Base-by-base conservation (phyloP, 345 rosid species). In the Gossypium australe region DNA sequence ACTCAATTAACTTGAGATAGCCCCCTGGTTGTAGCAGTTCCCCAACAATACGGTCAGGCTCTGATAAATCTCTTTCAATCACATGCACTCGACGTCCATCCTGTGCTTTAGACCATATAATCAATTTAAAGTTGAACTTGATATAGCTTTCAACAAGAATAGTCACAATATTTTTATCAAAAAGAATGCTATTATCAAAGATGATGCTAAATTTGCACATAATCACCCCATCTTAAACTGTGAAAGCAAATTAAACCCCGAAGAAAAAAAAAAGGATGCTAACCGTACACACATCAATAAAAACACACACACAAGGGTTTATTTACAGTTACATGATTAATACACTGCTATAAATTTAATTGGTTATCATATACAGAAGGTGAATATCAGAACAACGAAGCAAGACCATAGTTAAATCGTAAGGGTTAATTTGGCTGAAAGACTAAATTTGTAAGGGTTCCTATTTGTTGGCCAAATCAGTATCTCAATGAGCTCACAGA, bases 1-100 rank as follows among this genome's bases (percentile, higher is more conserved):
- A 77, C 78, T 90, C 95, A 9, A 90, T 80, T 75, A 90, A 78
- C 79, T 90, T 90, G 7, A 90, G 90, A 78, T 88, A 90, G 13
- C 95, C 92, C 0, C 95, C 93, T 20, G 95, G 93, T 70, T 90
- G 95, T 43, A 90, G 86, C 67, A 90, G 75, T 77, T 90, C 95
- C 6, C 95, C 95, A 70, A 88, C 95, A 62, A 90, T 88, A 9
- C 95, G 85, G 76, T 88, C 91, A 13, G 92, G 95, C 86, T 87
- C 92, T 0, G 86, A 77, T 79, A 88, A 84, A 72, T 90, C 95
- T 76, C 95, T 80, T 77, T 90, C 95, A 61, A 90, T 86, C 73
- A 90, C 89, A 49, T 73, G 91, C 65, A 90, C 95, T 73, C 84
- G 77, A 2, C 93, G 89, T 7, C 91, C 90, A 75, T 90, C 95